Evolutionary conservation across 208 protist genomes (phyloP).

Genomic region (Cochliopodium minus): DNA sequence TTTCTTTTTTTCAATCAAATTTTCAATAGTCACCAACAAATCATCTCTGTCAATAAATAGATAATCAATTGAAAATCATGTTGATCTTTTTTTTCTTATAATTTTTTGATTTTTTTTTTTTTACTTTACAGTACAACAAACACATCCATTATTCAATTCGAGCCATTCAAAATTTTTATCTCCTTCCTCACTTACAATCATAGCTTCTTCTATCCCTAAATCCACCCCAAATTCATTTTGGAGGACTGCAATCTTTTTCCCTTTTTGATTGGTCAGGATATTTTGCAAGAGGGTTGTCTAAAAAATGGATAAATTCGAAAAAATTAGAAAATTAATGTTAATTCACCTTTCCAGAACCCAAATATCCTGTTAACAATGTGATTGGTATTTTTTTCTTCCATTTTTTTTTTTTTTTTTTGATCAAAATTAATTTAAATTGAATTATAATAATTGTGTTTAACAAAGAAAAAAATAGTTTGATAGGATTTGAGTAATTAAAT

Average conservation of each 20-base stretch:
- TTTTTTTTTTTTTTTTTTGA: too few relatives aligned
- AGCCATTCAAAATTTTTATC: not conserved
- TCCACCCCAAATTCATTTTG: not conserved
- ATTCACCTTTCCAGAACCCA: too few relatives aligned
- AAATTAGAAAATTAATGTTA: too few relatives aligned
- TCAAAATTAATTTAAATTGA: too few relatives aligned
- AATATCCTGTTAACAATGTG: too few relatives aligned
- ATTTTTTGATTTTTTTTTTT: too few relatives aligned
- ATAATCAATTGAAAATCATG: conserved; percentile 6
- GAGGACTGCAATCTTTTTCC: not conserved
- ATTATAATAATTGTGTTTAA: too few relatives aligned
- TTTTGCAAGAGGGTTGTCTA: not conserved
- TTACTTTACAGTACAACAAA: conserved; percentile 17
- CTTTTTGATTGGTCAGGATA: not conserved
- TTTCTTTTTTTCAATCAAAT: conserved; percentile 47
- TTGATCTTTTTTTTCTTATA: too few relatives aligned
- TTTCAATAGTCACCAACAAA: conserved; percentile 55
- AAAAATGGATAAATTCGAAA: too few relatives aligned
- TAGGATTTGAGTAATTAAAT: too few relatives aligned
- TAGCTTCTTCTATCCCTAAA: not conserved
- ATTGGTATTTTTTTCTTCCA: too few relatives aligned
- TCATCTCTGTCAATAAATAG: conserved; percentile 27
- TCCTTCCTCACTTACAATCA: not conserved
- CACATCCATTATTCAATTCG: not conserved
- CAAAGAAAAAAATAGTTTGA: too few relatives aligned